Conservation (phyloP, 352 stramenopile species). For the Saprolegnia diclina region DNA sequence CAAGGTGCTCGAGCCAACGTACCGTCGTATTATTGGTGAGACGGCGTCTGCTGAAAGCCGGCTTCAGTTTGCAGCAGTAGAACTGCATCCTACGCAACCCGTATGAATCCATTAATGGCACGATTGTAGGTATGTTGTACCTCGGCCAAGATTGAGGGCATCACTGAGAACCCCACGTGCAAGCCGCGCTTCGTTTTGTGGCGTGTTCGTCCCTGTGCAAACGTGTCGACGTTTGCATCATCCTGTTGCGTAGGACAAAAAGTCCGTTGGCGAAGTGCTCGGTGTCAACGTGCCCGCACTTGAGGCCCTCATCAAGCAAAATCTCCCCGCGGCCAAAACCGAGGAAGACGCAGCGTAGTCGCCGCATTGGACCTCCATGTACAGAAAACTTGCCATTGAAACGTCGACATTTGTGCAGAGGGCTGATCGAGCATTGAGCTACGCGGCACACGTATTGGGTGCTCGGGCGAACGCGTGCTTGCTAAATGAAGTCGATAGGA, state of each 20-base stretch:
- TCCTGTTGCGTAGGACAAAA: constrained; percentile 18
- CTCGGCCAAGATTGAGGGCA: constrained; percentile 18
- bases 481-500: neutral
- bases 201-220: neutral
- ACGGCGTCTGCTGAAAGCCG: constrained; percentile 5
- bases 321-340: constrained; percentile 16
- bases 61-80: constrained; percentile 21
- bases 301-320: constrained; percentile 22
- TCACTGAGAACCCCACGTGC: constrained; percentile 18
- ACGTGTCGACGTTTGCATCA: neutral
- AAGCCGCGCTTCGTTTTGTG: constrained; percentile 25
- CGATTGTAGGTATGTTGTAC: constrained; percentile 5
- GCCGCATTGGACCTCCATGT: neutral
- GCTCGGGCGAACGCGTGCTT: neutral
- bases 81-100: neutral
- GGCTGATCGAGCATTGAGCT: neutral
- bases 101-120: neutral
- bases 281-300: constrained; percentile 25
- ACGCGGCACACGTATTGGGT: neutral
- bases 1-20: constrained; percentile 21
- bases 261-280: constrained; percentile 18
- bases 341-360: constrained; percentile 14
- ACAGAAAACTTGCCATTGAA: too few relatives aligned
- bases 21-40: constrained; percentile 17
- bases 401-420: neutral